Conservation (phyloP, 2,329 filamentous ascomycete genomes). For the Claviceps pazoutovae region DNA sequence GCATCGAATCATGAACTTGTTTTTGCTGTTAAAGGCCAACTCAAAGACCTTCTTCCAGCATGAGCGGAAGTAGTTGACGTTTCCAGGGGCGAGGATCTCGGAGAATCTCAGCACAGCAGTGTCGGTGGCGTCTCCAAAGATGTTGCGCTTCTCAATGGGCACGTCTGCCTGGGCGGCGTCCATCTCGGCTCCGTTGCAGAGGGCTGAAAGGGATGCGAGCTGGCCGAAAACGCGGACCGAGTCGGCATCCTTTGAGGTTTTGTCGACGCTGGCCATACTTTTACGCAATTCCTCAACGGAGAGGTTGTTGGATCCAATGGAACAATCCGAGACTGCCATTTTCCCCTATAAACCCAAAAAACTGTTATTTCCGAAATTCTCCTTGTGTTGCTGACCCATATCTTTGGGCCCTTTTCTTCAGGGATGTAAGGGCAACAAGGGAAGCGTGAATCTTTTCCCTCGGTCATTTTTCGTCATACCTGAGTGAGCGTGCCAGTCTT, state of each 20-base stretch:
- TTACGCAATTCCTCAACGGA: slow-evolving; percentile 37
- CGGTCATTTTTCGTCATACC: slow-evolving; percentile 17
- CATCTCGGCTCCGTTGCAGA: slow-evolving; percentile 67
- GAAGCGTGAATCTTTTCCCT: neutral
- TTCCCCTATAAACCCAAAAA: slow-evolving; percentile 35
- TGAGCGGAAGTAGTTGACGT: slow-evolving; percentile 44
- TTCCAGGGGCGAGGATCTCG: slow-evolving; percentile 39
- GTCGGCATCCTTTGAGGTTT: slow-evolving; percentile 19
- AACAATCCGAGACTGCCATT: slow-evolving; percentile 59
- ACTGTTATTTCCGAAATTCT: neutral
- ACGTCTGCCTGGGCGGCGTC: slow-evolving; percentile 48
- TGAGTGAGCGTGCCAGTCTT: slow-evolving; percentile 60
- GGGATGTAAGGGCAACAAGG: too few species aligned
- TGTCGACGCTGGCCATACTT: slow-evolving; percentile 12
- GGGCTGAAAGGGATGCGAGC: slow-evolving; percentile 44
- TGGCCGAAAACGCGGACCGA: slow-evolving; percentile 31
- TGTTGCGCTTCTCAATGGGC: slow-evolving; percentile 45
- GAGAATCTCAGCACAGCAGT: slow-evolving; percentile 60
- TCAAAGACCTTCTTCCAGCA: slow-evolving; percentile 54
- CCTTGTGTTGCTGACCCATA: neutral
- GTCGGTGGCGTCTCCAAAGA: slow-evolving; percentile 66
- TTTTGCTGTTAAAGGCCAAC: slow-evolving; percentile 67
- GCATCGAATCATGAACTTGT: slow-evolving; percentile 65
- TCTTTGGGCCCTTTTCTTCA: neutral
- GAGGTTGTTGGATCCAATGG: slow-evolving; percentile 38